These are phyloP conservation scores for Cystobasidium slooffiae DNA, from an alignment of 1,284 basidiomycete species.

Conservation along the genomic window DNA sequence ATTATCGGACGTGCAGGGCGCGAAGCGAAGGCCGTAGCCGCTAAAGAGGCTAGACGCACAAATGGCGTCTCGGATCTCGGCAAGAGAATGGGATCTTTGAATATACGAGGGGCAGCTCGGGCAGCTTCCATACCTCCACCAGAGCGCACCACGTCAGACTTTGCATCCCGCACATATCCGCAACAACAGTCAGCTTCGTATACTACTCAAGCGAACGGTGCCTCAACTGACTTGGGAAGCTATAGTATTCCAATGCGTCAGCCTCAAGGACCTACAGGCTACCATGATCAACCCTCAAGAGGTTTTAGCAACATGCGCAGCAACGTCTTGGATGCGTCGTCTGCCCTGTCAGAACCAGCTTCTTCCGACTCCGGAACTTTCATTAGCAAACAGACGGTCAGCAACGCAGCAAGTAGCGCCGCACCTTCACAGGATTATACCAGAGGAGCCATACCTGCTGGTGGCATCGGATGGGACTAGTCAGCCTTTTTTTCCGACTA, in stretches of 20 bases:
- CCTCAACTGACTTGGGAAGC: too few species aligned
- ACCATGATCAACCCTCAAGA: neutral
- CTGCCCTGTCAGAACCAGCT: neutral
- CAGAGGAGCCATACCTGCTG: neutral
- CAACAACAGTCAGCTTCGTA: too few species aligned
- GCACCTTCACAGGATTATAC: neutral
- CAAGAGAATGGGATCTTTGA: neutral
- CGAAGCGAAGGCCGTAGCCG: neutral
- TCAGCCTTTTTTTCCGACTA: neutral
- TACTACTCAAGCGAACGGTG: too few species aligned
- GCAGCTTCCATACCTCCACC: too few species aligned
- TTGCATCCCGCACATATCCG: too few species aligned
- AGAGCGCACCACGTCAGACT: too few species aligned
- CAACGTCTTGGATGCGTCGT: neutral
- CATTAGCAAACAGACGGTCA: neutral
- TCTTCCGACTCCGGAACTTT: neutral
- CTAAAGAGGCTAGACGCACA: neutral
- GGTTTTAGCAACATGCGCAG: neutral
- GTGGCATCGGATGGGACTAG: constrained; percentile 3
- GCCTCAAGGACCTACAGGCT: neutral
- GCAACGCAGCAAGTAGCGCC: neutral
- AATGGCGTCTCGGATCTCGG: neutral
- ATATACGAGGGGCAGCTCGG: neutral
- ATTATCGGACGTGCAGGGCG: constrained; percentile 3
- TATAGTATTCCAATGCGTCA: neutral